These are phyloP conservation scores for Hymenoscyphus repandus DNA, from an alignment of 2,329 filamentous ascomycete species.

Conservation along the genomic window DNA sequence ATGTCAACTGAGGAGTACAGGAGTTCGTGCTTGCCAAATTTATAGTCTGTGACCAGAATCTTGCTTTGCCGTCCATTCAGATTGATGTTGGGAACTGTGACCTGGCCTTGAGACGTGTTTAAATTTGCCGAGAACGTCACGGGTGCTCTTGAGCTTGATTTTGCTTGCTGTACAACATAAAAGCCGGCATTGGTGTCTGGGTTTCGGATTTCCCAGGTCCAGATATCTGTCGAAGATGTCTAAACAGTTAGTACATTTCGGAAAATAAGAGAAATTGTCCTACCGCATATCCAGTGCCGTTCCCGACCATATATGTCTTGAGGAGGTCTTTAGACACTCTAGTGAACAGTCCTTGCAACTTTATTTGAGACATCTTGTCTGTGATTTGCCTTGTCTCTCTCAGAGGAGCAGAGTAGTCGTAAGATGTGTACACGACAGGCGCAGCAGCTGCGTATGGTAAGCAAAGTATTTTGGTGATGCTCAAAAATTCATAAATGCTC, in stretches of 20 bases:
- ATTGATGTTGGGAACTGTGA: constrained; percentile 41
- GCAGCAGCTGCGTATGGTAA: constrained; percentile 32
- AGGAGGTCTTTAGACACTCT: constrained; percentile 45
- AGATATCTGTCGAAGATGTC: constrained; percentile 36
- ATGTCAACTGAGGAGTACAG: constrained; percentile 48
- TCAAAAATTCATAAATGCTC: constrained; percentile 16
- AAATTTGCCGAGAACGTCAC: constrained; percentile 43
- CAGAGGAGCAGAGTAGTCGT: constrained; percentile 43
- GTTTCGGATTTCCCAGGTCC: constrained; percentile 48
- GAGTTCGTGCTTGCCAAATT: constrained; percentile 40
- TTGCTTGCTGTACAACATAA: constrained; percentile 43
- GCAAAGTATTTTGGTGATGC: background rate
- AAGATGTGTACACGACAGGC: constrained; percentile 44
- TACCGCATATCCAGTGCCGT: constrained; percentile 45
- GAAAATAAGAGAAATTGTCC: constrained; percentile 5
- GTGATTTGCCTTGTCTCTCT: constrained; percentile 49
- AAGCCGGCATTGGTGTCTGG: constrained; percentile 45
- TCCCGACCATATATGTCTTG: constrained; percentile 49
- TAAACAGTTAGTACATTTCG: constrained; percentile 13
- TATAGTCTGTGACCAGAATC: constrained; percentile 49
- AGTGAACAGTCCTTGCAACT: constrained; percentile 49
- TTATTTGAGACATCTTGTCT: constrained; percentile 49
- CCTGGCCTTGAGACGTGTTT: constrained; percentile 40
- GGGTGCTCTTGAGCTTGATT: constrained; percentile 39
- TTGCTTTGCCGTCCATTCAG: constrained; percentile 48